Base-by-base conservation (phyloP, 129 eudicot genomes). In the Tagetes patula region DNA sequence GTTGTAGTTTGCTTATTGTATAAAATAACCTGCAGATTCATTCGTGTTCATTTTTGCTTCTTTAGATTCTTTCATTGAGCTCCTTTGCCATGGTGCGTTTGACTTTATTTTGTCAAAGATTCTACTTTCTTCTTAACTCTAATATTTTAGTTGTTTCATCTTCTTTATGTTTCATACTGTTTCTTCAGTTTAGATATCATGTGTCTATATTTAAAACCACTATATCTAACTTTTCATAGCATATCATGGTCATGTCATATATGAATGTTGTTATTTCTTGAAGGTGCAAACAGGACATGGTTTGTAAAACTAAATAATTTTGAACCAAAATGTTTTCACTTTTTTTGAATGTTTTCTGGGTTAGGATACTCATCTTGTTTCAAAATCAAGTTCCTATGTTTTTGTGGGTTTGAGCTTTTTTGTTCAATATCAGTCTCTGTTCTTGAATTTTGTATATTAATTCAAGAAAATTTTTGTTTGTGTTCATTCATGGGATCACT, bases 11-110 rank as follows among this genome's bases (percentile, higher is more conserved):
- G 8, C 27, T 55, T 55, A 30, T 6, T 55, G 11, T 6, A 56
- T 2, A 30, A 27, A 30, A 31, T 36, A 56, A 27, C 10, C 63
- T 30, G 38, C 10, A 56, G 13, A 56, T 56, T 56, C 63, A 27
- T 31, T 31, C 63, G 30, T 56, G 13, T 56, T 56, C 63, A 30
- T 56, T 56, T 11, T 37, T 8, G 9, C 33, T 20, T 55, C 5
- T 55, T 30, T 30, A 55, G 37, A 30, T 55, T 55, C 62, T 30
- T 54, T 54, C 38, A 6, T 1, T 27, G 38, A 56, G 38, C 38
- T 56, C 63, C 38, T 56, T 37, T 56, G 63, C 33, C 38, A 56
- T 56, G 13, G 63, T 56, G 63, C 1, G 63, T 56, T 55, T 56
- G 63, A 56, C 63, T 56, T 55, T 30, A 20, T 30, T 56, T 30